Conservation (phyloP, 352 stramenopile species). For the Globisporangium viniferum region DNA sequence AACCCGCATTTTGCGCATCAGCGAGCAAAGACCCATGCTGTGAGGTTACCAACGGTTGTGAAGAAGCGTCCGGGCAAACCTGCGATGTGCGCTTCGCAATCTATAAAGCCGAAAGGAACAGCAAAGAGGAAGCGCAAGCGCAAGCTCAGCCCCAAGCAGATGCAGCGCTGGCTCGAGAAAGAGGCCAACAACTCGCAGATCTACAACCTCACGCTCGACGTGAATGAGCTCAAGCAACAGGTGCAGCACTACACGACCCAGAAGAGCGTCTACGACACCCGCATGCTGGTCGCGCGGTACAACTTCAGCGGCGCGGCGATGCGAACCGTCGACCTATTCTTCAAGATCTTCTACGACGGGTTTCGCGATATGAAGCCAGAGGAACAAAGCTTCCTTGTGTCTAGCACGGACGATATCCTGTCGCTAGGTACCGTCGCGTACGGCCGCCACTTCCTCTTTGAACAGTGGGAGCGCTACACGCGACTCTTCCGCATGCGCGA, state of each 20-base stretch:
- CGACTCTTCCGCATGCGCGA: slow-evolving; percentile 9
- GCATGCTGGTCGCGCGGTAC: slow-evolving; percentile 2
- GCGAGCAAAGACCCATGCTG: too few relatives aligned
- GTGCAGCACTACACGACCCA: neutral
- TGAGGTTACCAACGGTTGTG: too few relatives aligned
- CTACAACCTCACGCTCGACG: slow-evolving; percentile 13
- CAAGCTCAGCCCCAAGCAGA: slow-evolving; percentile 9
- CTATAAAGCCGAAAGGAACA: neutral
- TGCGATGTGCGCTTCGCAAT: too few relatives aligned
- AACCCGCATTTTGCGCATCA: too few relatives aligned
- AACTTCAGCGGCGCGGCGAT: slow-evolving; percentile 2
- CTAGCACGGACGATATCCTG: neutral
- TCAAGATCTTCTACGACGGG: slow-evolving; percentile 8
- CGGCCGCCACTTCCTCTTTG: slow-evolving; percentile 6
- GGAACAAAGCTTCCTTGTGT: neutral
- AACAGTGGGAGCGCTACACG: slow-evolving; percentile 15
- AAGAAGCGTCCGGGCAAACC: too few relatives aligned
- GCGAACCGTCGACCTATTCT: slow-evolving; percentile 1
- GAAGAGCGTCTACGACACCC: neutral
- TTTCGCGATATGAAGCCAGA: neutral
- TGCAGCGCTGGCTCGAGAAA: slow-evolving; percentile 13
- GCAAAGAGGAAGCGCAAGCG: neutral
- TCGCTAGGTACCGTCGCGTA: neutral
- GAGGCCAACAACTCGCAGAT: slow-evolving; percentile 13
- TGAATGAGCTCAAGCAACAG: slow-evolving; percentile 15